phyloP scores from a whole-genome alignment of 345 rosid species.

The Jatropha curcas region DNA sequence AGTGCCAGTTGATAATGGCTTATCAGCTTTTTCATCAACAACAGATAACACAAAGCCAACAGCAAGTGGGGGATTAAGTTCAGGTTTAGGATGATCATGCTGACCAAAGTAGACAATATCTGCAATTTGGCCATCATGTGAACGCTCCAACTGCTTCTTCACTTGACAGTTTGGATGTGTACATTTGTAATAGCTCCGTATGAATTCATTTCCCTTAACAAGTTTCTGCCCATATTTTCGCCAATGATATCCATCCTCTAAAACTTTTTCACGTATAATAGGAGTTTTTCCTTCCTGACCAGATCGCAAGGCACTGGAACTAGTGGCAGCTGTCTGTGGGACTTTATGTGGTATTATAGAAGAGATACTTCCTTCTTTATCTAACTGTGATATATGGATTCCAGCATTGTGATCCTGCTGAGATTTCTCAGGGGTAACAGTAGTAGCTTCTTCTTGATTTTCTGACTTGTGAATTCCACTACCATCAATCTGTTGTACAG shows the following conservation, averaged over 20 bases:
- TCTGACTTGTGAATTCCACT: slow-evolving; percentile 23
- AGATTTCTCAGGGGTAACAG: slow-evolving; percentile 30
- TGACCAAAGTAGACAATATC: slow-evolving; percentile 69
- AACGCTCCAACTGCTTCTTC: slow-evolving; percentile 82
- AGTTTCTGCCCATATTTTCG: slow-evolving; percentile 92
- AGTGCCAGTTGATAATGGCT: slow-evolving; percentile 29
- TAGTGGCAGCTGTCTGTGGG: slow-evolving; percentile 33
- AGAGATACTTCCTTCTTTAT: slow-evolving; percentile 42
- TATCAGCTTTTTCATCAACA: slow-evolving; percentile 50
- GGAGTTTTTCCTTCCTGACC: slow-evolving; percentile 59
- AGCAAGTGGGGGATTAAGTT: slow-evolving; percentile 36
- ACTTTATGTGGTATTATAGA: slow-evolving; percentile 34
- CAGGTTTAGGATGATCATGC: slow-evolving; percentile 80
- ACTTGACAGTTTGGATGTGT: slow-evolving; percentile 77
- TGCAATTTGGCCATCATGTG: slow-evolving; percentile 61
- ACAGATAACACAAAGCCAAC: slow-evolving; percentile 45
- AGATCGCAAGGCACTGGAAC: slow-evolving; percentile 32
- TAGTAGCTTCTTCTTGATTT: slow-evolving; percentile 29
- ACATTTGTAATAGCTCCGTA: slow-evolving; percentile 88
- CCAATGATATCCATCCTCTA: slow-evolving; percentile 90
- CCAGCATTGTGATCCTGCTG: slow-evolving; percentile 23
- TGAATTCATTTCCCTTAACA: slow-evolving; percentile 87
- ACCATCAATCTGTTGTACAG: slow-evolving; percentile 2
- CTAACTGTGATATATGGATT: slow-evolving; percentile 25
- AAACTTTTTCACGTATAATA: slow-evolving; percentile 65